Percentiles rank a stretch among this genome's conserved stretches.
Evolutionary conservation across 495 filamentous ascomycete species (phyloP).

Genomic region (Astrothelium subdiscretum): DNA sequence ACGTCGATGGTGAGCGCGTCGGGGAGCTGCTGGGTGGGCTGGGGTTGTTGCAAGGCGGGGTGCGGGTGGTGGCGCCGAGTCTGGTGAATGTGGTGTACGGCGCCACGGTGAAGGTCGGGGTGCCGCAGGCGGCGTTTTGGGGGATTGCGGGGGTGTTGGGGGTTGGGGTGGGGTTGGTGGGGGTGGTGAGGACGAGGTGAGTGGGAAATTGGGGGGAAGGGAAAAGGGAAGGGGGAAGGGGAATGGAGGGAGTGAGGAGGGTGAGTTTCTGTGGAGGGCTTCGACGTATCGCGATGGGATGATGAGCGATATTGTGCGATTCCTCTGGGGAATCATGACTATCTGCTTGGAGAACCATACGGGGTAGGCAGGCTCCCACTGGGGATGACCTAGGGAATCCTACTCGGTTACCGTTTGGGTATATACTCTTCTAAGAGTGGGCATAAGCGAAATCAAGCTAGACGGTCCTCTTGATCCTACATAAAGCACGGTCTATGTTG

Average conservation of each 20-base stretch:
- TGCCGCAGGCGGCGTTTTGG: conserved; percentile 3
- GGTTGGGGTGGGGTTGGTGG: not conserved
- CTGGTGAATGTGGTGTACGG: not conserved
- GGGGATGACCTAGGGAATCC: too few relatives aligned
- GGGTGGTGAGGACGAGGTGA: not conserved
- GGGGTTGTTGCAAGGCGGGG: conserved; percentile 4
- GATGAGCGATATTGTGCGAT: too few relatives aligned
- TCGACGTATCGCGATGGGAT: too few relatives aligned
- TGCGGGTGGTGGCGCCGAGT: conserved; percentile 5
- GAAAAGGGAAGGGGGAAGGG: not conserved
- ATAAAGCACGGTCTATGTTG: too few relatives aligned
- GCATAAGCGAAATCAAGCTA: too few relatives aligned
- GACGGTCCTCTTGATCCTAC: too few relatives aligned
- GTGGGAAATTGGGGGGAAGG: not conserved
- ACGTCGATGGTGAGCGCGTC: not conserved
- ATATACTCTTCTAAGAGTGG: too few relatives aligned
- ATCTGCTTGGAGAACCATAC: too few relatives aligned
- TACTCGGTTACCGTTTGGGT: too few relatives aligned
- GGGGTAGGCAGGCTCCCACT: too few relatives aligned
- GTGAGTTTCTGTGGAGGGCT: not conserved
- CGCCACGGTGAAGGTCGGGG: not conserved
- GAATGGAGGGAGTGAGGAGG: not conserved
- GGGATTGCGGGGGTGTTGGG: conserved; percentile 3
- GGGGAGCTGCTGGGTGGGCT: conserved; percentile 5
- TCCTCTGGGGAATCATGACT: too few relatives aligned